These are phyloP conservation scores for Lithospermum erythrorhizon DNA, from an alignment of 257 asterid genomes.

Conservation along the genomic window DNA sequence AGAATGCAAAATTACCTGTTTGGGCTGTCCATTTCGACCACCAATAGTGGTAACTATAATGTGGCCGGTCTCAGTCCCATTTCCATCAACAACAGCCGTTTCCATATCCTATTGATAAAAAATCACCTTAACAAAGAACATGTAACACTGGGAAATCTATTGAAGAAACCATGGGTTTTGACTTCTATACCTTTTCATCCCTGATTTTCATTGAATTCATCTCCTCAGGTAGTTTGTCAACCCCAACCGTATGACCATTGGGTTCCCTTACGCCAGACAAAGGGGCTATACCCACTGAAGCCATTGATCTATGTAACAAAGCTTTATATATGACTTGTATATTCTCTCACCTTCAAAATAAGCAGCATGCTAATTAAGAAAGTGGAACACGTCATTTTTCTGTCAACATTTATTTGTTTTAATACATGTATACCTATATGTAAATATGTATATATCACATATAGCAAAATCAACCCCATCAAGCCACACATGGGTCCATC, in stretches of 20 bases:
- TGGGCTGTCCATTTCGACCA: constrained; percentile 84
- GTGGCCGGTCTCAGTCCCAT: constrained; percentile 95
- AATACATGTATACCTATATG: too few species aligned
- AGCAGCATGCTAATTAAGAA: neutral
- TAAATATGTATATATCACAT: too few species aligned
- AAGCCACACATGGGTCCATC: too few species aligned
- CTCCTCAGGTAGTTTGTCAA: constrained; percentile 21
- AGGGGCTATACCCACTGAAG: constrained; percentile 23
- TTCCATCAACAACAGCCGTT: constrained; percentile 68
- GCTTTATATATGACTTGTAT: neutral
- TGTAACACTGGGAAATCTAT: neutral
- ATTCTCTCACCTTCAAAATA: constrained; percentile 42
- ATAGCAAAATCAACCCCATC: neutral
- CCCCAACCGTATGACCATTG: constrained; percentile 15
- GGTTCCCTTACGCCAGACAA: constrained; percentile 22
- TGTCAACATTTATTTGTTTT: neutral
- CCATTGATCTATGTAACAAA: neutral
- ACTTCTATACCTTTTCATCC: constrained; percentile 19
- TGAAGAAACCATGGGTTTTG: neutral
- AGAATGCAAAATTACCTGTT: constrained; percentile 41
- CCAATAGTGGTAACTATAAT: constrained; percentile 86
- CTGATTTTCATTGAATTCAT: constrained; percentile 23
- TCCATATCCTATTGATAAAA: constrained; percentile 52
- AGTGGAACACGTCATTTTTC: neutral
- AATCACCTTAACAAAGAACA: constrained; percentile 4